phyloP scores from a whole-genome alignment of 495 filamentous ascomycete species.

The Clavariopsis aquatica region DNA sequence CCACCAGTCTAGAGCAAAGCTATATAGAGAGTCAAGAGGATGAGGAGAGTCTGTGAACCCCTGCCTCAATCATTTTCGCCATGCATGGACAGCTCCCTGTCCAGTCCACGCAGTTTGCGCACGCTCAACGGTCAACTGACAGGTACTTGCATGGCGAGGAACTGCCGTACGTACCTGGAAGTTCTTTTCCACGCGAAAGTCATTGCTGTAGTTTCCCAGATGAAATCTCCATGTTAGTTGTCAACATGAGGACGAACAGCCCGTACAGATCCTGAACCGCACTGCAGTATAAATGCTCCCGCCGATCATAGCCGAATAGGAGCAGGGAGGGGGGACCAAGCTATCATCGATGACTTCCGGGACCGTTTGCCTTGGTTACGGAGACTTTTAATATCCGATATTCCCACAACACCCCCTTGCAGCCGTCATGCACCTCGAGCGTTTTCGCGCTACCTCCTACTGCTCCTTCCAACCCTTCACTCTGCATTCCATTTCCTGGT shows the following conservation, averaged over 20 bases:
- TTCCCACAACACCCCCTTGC: constrained; percentile 9
- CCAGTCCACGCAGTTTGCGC: not conserved
- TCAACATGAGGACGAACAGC: not conserved
- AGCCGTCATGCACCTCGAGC: constrained; percentile 12
- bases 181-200: not conserved
- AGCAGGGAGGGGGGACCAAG: constrained; percentile 3
- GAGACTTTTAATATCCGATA: constrained; percentile 14
- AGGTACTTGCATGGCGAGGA: not conserved
- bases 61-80: constrained; percentile 28
- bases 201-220: not conserved
- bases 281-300: not conserved
- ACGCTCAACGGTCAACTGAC: not conserved
- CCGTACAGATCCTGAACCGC: not conserved
- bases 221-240: not conserved
- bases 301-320: not conserved
- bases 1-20: not conserved
- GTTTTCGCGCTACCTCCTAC: constrained; percentile 10
- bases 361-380: not conserved
- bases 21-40: not conserved
- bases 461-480: not conserved
- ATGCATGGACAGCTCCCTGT: constrained; percentile 16
- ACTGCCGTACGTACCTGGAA: not conserved
- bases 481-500: not conserved
- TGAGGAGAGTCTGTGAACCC: not conserved
- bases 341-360: not conserved